Conservation (phyloP, 192 early-diverging fungal species). For the Backusella tarrabulga region DNA sequence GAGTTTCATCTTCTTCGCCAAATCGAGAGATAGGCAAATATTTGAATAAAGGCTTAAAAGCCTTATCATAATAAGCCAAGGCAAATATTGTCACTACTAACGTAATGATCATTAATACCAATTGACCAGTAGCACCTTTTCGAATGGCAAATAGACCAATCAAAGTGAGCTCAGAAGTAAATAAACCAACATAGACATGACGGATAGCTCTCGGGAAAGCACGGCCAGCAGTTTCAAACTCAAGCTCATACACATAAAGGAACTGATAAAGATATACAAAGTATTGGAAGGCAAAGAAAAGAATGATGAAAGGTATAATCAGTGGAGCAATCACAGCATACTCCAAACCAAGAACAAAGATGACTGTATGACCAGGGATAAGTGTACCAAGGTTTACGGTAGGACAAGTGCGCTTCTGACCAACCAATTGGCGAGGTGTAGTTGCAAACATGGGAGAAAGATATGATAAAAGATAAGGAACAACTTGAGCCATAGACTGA, state of each 20-base stretch:
- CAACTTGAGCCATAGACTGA: conserved; percentile 66
- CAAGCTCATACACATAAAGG: conserved; percentile 67
- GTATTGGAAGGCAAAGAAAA: conserved; percentile 73
- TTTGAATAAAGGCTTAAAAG: conserved; percentile 45
- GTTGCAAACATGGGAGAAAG: conserved; percentile 54
- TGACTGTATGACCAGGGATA: conserved; percentile 68
- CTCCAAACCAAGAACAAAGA: conserved; percentile 69
- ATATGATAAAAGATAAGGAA: conserved; percentile 61
- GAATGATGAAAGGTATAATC: conserved; percentile 68
- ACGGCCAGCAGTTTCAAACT: conserved; percentile 59
- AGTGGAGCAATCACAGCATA: conserved; percentile 83
- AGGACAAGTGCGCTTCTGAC: conserved; percentile 46
- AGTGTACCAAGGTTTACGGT: conserved; percentile 56
- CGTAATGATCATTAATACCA: conserved; percentile 41
- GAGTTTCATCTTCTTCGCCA: conserved; percentile 4
- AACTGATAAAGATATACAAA: conserved; percentile 83
- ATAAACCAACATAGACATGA: conserved; percentile 66
- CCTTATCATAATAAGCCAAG: conserved; percentile 33
- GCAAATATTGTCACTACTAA: conserved; percentile 30
- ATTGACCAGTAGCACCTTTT: conserved; percentile 44
- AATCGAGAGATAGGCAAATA: conserved; percentile 40
- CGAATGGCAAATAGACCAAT: conserved; percentile 67
- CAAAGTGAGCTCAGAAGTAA: conserved; percentile 71
- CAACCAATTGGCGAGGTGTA: conserved; percentile 68
- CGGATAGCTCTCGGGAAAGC: conserved; percentile 60